Conservation (phyloP, 1,139 yeast species). For the Taiozyma onychis region DNA sequence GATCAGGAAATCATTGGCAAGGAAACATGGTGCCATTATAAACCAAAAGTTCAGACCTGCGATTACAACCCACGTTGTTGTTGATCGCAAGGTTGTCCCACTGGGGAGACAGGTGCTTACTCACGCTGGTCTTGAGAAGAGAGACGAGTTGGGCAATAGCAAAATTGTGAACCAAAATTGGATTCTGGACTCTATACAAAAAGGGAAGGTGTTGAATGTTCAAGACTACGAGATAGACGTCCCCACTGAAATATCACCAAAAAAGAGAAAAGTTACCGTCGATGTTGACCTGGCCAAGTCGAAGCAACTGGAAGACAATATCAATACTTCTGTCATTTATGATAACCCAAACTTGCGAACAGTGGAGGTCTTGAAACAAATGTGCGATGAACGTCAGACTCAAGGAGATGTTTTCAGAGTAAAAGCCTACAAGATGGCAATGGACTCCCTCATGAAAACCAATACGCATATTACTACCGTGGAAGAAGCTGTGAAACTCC, state of each 20-base stretch:
- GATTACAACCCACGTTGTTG: conserved; percentile 28
- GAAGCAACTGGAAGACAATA: conserved; percentile 6
- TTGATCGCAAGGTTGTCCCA: conserved; percentile 18
- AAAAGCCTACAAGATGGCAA: conserved; percentile 44
- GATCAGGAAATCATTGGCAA: conserved; percentile 15
- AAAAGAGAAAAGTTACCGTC: conserved; percentile 3
- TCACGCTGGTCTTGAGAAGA: conserved; percentile 4
- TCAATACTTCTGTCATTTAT: conserved; percentile 5
- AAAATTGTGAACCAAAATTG: conserved; percentile 28
- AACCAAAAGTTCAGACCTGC: conserved; percentile 9
- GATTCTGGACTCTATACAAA: conserved; percentile 34
- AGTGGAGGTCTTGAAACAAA: conserved; percentile 31
- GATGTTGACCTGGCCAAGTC: conserved; percentile 3
- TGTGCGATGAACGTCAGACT: conserved; percentile 34
- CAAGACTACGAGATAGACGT: conserved; percentile 13
- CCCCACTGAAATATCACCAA: conserved; percentile 2
- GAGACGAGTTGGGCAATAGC: neutral
- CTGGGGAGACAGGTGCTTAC: conserved; percentile 7
- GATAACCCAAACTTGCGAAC: conserved; percentile 31
- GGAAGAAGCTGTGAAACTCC: conserved; percentile 35
- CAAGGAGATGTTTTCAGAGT: conserved; percentile 39
- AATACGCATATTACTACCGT: conserved; percentile 31
- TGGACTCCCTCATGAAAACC: conserved; percentile 30
- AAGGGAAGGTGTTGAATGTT: conserved; percentile 18
- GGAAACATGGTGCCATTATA: conserved; percentile 31